A percentile compares a stretch with the other conserved stretches of the same genome.
Conservation (phyloP, 495 filamentous ascomycete genomes). For the Penicillium nucicola region DNA sequence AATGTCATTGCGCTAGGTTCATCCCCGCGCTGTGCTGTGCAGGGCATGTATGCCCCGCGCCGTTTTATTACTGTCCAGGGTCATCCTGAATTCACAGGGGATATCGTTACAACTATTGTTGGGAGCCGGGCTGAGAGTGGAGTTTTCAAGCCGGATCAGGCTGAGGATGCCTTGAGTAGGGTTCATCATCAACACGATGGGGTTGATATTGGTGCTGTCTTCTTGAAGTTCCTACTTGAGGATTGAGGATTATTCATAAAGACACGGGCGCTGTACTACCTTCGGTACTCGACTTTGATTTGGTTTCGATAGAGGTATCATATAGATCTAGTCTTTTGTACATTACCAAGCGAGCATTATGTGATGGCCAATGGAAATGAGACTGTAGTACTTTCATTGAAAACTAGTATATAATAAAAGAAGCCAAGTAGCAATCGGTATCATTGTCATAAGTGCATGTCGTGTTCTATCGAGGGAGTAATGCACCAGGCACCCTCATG, state of each 20-base stretch:
- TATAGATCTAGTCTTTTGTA: not conserved
- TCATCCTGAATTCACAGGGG: conserved; percentile 82
- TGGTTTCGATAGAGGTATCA: not conserved
- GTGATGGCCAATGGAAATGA: too few species aligned
- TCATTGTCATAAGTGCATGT: conserved; percentile 17
- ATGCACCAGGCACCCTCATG: conserved; percentile 28
- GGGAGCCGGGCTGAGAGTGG: conserved; percentile 54
- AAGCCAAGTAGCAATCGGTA: conserved; percentile 5
- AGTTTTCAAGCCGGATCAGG: conserved; percentile 63
- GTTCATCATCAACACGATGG: conserved; percentile 72
- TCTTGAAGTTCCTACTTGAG: conserved; percentile 72
- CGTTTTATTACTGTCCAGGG: conserved; percentile 79
- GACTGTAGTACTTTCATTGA: too few species aligned
- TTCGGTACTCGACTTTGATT: not conserved
- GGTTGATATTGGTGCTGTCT: conserved; percentile 60
- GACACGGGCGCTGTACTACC: not conserved
- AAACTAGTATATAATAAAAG: not conserved
- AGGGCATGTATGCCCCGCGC: conserved; percentile 72
- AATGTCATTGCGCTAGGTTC: conserved; percentile 62
- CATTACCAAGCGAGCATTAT: not conserved
- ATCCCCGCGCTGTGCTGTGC: conserved; percentile 65
- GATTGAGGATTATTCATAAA: too few species aligned
- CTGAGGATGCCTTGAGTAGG: conserved; percentile 62
- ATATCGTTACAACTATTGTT: conserved; percentile 72
- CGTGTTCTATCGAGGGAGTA: conserved; percentile 13